These are phyloP conservation scores for Gonapodya prolifera DNA, from an alignment of 192 early-diverging fungal species.

Conservation along the genomic window DNA sequence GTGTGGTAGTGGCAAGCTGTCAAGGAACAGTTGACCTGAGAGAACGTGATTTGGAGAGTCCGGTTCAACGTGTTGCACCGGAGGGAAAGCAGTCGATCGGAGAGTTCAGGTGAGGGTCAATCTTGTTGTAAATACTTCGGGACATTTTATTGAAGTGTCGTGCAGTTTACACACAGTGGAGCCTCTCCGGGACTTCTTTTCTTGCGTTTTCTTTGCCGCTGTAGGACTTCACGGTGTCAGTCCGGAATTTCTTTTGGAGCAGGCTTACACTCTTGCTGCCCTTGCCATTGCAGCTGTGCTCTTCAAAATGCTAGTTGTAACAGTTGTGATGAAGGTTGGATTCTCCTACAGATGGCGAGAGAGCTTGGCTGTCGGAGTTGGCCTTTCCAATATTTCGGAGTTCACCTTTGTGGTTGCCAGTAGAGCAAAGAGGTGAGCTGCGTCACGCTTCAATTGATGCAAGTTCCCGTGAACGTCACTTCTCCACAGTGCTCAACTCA, in stretches of 20 bases:
- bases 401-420: constrained; percentile 45
- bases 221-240: constrained; percentile 45
- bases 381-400: constrained; percentile 41
- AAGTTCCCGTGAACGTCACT: background rate
- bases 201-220: constrained; percentile 40
- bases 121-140: background rate
- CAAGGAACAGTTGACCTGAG: background rate
- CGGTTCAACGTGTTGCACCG: too few relatives aligned
- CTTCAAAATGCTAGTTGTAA: constrained; percentile 29
- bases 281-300: constrained; percentile 27
- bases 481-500: constrained; percentile 17
- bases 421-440: constrained; percentile 29
- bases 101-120: background rate
- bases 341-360: constrained; percentile 24
- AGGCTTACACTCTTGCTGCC: constrained; percentile 27
- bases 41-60: too few relatives aligned
- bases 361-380: constrained; percentile 25
- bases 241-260: constrained; percentile 34
- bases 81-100: background rate
- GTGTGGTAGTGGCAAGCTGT: constrained; percentile 25
- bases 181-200: constrained; percentile 38
- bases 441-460: background rate
- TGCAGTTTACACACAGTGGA: constrained; percentile 17
- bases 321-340: constrained; percentile 17
- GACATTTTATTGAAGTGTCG: constrained; percentile 19